Conservation (phyloP, 2,329 filamentous ascomycete species). For the Exophiala dermatitidis region DNA sequence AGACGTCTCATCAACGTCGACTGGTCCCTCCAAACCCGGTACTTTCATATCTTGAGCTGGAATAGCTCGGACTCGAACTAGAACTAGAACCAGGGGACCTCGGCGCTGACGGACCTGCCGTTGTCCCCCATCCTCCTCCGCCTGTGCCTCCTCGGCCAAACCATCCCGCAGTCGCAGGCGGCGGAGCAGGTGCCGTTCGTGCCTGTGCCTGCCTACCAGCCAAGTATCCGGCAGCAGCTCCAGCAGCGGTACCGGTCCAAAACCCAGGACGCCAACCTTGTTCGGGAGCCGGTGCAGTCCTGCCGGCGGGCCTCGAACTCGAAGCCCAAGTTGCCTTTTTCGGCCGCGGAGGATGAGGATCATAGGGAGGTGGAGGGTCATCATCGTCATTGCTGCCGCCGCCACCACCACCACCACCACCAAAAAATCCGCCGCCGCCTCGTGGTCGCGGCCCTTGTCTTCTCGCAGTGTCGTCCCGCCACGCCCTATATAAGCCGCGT, state of each 20-base stretch:
- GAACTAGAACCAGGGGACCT: slow-evolving; percentile 13
- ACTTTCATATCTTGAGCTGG: slow-evolving; percentile 32
- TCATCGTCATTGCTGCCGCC: slow-evolving; percentile 32
- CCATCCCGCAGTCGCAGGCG: slow-evolving; percentile 10
- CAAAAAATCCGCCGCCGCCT: slow-evolving; percentile 13
- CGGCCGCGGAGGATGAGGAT: slow-evolving; percentile 34
- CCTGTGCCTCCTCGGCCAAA: slow-evolving; percentile 26
- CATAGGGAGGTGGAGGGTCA: slow-evolving; percentile 37
- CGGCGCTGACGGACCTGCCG: slow-evolving; percentile 27
- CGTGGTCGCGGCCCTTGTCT: slow-evolving; percentile 9
- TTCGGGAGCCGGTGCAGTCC: slow-evolving; percentile 6
- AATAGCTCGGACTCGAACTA: slow-evolving; percentile 24
- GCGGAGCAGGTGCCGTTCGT: slow-evolving; percentile 18
- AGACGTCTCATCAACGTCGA: slow-evolving; percentile 29
- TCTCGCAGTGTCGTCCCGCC: slow-evolving; percentile 26
- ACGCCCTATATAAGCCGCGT: slow-evolving; percentile 25
- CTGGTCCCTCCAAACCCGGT: slow-evolving; percentile 43
- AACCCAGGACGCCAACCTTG: slow-evolving; percentile 42
- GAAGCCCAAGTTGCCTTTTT: slow-evolving; percentile 31
- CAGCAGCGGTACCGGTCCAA: slow-evolving; percentile 40
- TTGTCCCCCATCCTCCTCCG: slow-evolving; percentile 20
- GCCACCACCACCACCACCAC: slow-evolving; percentile 31
- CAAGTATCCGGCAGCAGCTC: slow-evolving; percentile 38
- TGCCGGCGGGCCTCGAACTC: slow-evolving; percentile 13
- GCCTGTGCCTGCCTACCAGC: slow-evolving; percentile 32